Base-by-base conservation (phyloP, 768 basidiomycete genomes). In the Lactarius sp. region DNA sequence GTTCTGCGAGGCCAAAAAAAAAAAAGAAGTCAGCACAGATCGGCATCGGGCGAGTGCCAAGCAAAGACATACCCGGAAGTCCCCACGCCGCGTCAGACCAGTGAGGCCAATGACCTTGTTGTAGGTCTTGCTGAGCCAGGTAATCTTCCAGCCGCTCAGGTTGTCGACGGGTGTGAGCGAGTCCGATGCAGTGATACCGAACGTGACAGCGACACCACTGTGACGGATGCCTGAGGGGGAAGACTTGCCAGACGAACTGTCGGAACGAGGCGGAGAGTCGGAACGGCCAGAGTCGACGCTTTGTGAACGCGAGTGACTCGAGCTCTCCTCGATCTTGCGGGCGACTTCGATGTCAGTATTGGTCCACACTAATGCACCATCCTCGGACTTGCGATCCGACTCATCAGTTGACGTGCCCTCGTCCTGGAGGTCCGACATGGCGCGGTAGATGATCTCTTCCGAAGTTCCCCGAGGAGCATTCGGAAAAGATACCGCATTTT, bases 401-500 rank as follows among this genome's bases (percentile, higher is more conserved):
- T 46, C 69, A 12, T 61, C 61, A 2, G 55, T 3, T 5, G 46
- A 41, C 1, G n/a, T 31, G 27, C 64, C 61, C 54, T 80, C 76
- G 33, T 71, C 70, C 41, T 79, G 70, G 9, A 81, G 68, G 62
- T 79, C 77, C 49, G 71, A 75, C 52, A 85, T 75, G 0, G 79
- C 79, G 5, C 75, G 75, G 66, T 77, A 77, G 56, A 85, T 82
- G 61, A 84, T 75, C 14, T 71, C 71, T 62, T 85, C 83, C 2
- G 82, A 83, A 0, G 81, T 82, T 22, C 83, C 83, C 60, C 79
- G 79, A 0, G 82, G 81, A 0, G 83, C 79, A 33, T 75, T 69
- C 6, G 82, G 82, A 71, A 85, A 84, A 27, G 80, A 79, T 18
- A 78, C 73, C 2, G 79, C 78, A 65, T 85, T 84, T 71, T 85